phyloP scores from a whole-genome alignment of 106 monocot genomes.

The Apostasia shenzhenica region DNA sequence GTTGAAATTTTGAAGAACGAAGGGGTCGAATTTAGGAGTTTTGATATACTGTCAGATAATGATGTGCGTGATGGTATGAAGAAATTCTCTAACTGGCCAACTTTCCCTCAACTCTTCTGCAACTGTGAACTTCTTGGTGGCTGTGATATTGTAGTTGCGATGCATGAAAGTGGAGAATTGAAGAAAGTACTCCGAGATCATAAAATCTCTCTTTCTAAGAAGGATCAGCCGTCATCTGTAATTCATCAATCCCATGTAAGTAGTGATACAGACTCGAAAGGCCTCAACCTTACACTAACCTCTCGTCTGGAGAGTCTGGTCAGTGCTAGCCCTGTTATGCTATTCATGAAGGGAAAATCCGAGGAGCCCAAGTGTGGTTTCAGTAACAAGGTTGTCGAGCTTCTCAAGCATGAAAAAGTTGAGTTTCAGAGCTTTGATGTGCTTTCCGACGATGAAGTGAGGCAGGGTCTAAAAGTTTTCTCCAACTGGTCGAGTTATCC shows the following conservation, averaged over 20 bases:
- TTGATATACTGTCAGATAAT: conserved; percentile 80
- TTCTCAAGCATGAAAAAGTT: conserved; percentile 73
- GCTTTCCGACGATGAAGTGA: conserved; percentile 72
- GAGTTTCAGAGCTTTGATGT: conserved; percentile 64
- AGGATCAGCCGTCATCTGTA: conserved; percentile 3
- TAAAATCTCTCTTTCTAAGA: conserved; percentile 19
- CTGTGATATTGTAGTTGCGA: conserved; percentile 72
- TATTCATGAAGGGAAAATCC: conserved; percentile 81
- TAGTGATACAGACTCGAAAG: conserved; percentile 30
- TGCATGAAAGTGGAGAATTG: conserved; percentile 86
- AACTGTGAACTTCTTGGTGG: conserved; percentile 91
- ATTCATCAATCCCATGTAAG: conserved; percentile 5
- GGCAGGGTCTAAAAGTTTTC: conserved; percentile 67
- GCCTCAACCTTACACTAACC: conserved; percentile 35
- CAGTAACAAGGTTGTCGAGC: conserved; percentile 64
- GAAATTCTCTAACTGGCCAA: conserved; percentile 84
- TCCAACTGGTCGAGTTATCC: conserved; percentile 96
- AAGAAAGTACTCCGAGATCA: conserved; percentile 58
- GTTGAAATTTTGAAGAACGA: conserved; percentile 69
- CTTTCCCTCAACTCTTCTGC: conserved; percentile 88
- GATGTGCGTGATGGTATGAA: conserved; percentile 88
- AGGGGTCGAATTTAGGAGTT: conserved; percentile 76
- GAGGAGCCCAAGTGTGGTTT: conserved; percentile 79
- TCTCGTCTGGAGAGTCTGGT: conserved; percentile 52
- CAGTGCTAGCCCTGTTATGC: conserved; percentile 58